Evolutionary conservation across 768 basidiomycete genomes (phyloP), one percentile per base, ranked within the genome.

Genomic region (Leccinum variicolor): DNA sequence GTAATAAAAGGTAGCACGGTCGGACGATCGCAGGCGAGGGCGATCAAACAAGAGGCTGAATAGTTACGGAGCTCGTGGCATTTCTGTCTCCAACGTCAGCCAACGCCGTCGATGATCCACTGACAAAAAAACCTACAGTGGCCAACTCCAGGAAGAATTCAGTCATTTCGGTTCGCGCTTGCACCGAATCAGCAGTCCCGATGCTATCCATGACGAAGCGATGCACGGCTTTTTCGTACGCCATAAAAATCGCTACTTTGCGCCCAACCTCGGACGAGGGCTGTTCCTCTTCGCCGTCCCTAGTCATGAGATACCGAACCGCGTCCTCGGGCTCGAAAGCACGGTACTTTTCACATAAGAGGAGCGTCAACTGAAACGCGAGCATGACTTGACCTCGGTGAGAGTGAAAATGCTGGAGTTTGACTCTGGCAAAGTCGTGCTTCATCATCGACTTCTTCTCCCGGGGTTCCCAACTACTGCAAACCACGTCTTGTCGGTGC

Each of bases 131-230:
- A 36, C 64, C 56, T 57, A 83, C 81, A 13, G 61, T 69, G 21
- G 81, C 77, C 48, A 81, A 59, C 53, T 81, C 77, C 25, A 81
- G 49, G 75, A 81, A 80, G 58, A 81, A 77, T 45, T 71, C 72
- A 1, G 79, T 62, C 21, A 77, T 57, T 46, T 66, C 61, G 10
- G 45, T 58, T 33, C 67, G 72, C 45, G 51, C 56, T 46, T 62
- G 64, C 11, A 53, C 19, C 21, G 71, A 65, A 25, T 53, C 47
- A 10, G 66, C 65, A n/a, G 62, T 59, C 19, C 65, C 66, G n/a
- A 74, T 66, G 8, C 61, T 54, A 50, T 71, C 13, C 83, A 77
- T 74, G 10, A 79, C 76, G 72, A 75, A 81, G n/a, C 74, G 65
- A 33, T 71, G 71, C n/a, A 79, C 55, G 6, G 70, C 71, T 48